These are phyloP conservation scores for Phytophthora sojae DNA, from an alignment of 352 stramenopile genomes.

Conservation along the genomic window DNA sequence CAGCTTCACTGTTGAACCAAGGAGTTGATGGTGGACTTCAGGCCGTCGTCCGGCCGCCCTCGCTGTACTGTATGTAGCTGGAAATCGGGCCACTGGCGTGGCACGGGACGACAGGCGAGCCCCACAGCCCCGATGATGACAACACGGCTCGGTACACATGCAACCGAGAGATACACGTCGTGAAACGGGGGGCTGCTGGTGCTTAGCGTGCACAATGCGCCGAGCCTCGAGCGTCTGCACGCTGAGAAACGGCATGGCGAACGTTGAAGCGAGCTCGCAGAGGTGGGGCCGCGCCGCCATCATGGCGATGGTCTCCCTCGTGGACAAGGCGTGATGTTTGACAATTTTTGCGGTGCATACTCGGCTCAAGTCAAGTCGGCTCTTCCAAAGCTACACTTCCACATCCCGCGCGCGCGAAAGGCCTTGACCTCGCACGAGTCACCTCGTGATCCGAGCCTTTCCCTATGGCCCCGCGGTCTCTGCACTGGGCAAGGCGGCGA, in stretches of 20 bases:
- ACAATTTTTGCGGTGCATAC: conserved; percentile 28
- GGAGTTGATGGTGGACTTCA: too few species aligned
- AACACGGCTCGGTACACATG: conserved; percentile 3
- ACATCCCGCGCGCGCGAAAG: not conserved
- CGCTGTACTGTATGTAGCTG: not conserved
- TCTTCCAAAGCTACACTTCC: conserved; percentile 14
- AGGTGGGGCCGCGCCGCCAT: conserved; percentile 21
- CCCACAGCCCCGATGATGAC: not conserved
- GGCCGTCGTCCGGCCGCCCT: conserved; percentile 2
- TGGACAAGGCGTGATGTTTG: conserved; percentile 20
- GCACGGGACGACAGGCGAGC: conserved; percentile 2
- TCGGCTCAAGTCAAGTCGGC: conserved; percentile 10
- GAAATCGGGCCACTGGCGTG: not conserved
- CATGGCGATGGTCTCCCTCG: conserved; percentile 29
- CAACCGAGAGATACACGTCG: conserved; percentile 4
- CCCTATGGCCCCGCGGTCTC: conserved; percentile 19
- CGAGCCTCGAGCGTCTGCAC: conserved; percentile 15
- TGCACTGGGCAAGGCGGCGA: conserved; percentile 9
- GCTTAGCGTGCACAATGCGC: not conserved
- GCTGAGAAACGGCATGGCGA: conserved; percentile 31
- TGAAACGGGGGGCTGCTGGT: conserved; percentile 16
- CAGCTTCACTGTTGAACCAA: not conserved
- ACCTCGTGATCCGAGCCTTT: conserved; percentile 38
- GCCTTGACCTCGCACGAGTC: conserved; percentile 11
- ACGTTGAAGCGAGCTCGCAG: conserved; percentile 29